These are phyloP conservation scores for Flaveria trinervia DNA, from an alignment of 129 eudicot species.

Conservation along the genomic window DNA sequence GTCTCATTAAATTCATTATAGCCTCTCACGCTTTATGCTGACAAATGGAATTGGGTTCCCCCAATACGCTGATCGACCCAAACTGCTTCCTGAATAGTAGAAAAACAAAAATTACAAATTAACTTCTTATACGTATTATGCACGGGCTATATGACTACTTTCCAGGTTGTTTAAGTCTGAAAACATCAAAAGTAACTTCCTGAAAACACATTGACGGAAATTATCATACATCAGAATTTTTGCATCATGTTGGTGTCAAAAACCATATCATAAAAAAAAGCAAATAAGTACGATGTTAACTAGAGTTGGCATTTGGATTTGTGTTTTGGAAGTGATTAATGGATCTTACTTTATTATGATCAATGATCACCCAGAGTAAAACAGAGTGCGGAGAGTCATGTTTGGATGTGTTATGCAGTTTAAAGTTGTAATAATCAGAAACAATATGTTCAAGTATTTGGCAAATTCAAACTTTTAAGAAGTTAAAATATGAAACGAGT, in stretches of 20 bases:
- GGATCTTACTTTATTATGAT: neutral
- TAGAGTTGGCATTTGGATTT: neutral
- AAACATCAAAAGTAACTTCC: neutral
- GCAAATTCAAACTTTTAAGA: neutral
- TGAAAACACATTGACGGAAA: neutral
- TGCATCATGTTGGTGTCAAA: constrained; percentile 10
- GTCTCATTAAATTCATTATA: constrained; percentile 76
- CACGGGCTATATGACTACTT: neutral
- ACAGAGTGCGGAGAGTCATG: neutral
- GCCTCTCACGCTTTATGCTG: constrained; percentile 20
- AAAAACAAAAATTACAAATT: neutral
- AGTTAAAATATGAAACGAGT: no score
- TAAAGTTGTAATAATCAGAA: neutral
- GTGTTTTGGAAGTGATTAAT: neutral
- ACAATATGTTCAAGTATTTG: neutral
- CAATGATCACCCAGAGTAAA: neutral
- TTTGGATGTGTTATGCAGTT: neutral
- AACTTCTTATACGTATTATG: constrained; percentile 1
- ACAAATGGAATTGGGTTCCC: constrained; percentile 27
- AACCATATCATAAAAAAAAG: neutral
- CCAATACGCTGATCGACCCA: constrained; percentile 18
- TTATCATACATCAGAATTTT: neutral
- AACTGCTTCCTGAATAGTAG: constrained; percentile 6
- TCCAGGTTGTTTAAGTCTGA: neutral
- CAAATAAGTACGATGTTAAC: neutral